These are phyloP conservation scores for Actinomortierella wolfii DNA, from an alignment of 371 early-diverging fungal genomes.

Conservation along the genomic window DNA sequence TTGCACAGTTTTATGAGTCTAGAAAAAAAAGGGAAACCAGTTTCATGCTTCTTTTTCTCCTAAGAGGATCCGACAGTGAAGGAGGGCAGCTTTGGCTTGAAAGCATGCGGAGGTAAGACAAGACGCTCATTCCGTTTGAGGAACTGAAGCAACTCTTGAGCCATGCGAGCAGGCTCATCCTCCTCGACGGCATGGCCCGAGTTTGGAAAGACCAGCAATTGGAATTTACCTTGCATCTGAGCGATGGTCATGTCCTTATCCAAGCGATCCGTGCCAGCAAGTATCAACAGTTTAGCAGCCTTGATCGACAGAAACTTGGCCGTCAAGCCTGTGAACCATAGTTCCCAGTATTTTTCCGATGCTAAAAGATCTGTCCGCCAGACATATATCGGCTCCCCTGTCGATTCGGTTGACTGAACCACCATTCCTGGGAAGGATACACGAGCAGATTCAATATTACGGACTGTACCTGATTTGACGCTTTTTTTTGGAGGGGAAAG, in stretches of 20 bases:
- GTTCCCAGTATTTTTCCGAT: constrained; percentile 80
- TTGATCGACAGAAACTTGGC: constrained; percentile 73
- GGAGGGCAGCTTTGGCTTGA: constrained; percentile 1
- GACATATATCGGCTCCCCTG: constrained; percentile 34
- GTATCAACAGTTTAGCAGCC: constrained; percentile 79
- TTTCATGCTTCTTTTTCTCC: background rate
- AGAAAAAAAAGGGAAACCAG: background rate
- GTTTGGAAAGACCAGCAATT: constrained; percentile 81
- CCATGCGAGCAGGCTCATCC: constrained; percentile 81
- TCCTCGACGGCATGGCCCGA: constrained; percentile 93
- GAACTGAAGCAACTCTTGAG: constrained; percentile 70
- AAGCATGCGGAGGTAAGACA: constrained; percentile 58
- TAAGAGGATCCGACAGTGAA: too few relatives aligned
- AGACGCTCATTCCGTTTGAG: constrained; percentile 79
- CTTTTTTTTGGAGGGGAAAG: constrained; percentile 33
- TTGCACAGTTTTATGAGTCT: too few relatives aligned
- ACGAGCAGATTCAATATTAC: constrained; percentile 71
- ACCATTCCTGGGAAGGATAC: constrained; percentile 79
- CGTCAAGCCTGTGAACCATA: constrained; percentile 88
- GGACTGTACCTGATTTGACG: constrained; percentile 64
- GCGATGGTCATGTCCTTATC: constrained; percentile 92
- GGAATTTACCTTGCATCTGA: constrained; percentile 96
- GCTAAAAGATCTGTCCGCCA: constrained; percentile 76
- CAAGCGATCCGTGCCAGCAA: constrained; percentile 92
- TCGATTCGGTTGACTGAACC: constrained; percentile 2